phyloP scores from a whole-genome alignment of 1,284 basidiomycete species.

The Ceratobasidium sp. region DNA sequence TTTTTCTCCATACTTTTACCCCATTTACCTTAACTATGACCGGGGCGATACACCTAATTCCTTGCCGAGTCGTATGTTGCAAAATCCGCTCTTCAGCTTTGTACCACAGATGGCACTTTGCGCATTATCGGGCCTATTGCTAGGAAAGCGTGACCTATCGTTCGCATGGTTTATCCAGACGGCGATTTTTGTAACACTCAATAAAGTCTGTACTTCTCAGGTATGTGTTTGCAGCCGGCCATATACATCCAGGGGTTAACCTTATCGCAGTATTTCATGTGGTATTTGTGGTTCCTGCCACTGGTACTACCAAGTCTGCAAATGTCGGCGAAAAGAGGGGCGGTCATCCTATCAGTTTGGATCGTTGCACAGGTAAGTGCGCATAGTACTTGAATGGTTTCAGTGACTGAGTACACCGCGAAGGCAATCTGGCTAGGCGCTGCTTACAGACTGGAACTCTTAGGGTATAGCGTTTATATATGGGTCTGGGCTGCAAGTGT shows the following conservation, averaged over 20 bases:
- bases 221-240: slow-evolving; percentile 54
- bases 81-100: slow-evolving; percentile 50
- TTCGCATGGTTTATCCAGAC: slow-evolving; percentile 94
- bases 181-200: slow-evolving; percentile 87
- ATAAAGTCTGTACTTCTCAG: slow-evolving; percentile 98
- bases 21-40: slow-evolving; percentile 73
- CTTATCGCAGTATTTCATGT: slow-evolving; percentile 84
- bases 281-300: slow-evolving; percentile 93
- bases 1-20: slow-evolving; percentile 96
- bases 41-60: slow-evolving; percentile 24
- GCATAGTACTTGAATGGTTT: background rate
- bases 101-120: slow-evolving; percentile 55
- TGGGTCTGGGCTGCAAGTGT: slow-evolving; percentile 79
- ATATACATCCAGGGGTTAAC: slow-evolving; percentile 19
- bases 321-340: slow-evolving; percentile 57
- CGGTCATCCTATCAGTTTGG: slow-evolving; percentile 68
- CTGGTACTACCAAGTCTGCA: slow-evolving; percentile 72
- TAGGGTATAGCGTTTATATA: slow-evolving; percentile 73
- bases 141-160: slow-evolving; percentile 60
- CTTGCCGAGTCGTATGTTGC: slow-evolving; percentile 48
- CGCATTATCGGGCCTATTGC: slow-evolving; percentile 46
- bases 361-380: slow-evolving; percentile 61
- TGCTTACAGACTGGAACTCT: slow-evolving; percentile 88
- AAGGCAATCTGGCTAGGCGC: slow-evolving; percentile 82
- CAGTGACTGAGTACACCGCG: background rate